Base-by-base conservation (phyloP, 176 grass and related monocot genomes). In the Chloris gayana region DNA sequence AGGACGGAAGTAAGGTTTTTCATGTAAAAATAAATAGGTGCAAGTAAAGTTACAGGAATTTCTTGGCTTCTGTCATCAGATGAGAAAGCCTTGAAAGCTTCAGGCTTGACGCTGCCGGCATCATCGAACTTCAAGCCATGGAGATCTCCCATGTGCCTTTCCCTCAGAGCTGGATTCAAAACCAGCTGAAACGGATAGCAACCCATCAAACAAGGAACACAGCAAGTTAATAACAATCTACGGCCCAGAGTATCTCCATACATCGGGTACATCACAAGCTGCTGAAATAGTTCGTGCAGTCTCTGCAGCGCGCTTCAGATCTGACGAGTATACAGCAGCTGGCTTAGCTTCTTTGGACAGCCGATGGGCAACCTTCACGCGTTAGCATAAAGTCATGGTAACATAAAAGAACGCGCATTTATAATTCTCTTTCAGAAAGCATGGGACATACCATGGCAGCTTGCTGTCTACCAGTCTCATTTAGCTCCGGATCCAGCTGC, bases 141-240 rank as follows among this genome's bases (percentile, higher is more conserved):
- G 47, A 97, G 78, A 84, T 87, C 72, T 39, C 94, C 94, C 33
- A 97, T 85, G 80, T 93, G 78, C 62, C 89, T 91, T n/a, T 97
- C 94, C 53, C 86, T 87, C 38, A 97, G 64, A 39, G 41, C 59
- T 42, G 31, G 56, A 83, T 86, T 79, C 19, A 91, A 22, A 57
- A 91, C 64, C 63, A 93, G 78, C 94, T 93, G 69, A 74, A 69
- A 62, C 59, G 69, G 29, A 37, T 2, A 18, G 27, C 11, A 18
- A 31, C 1, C 15, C 19, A 33, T 53, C 7, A 47, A 35, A 15
- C 6, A 25, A 58, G 25, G 65, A 76, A 24, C 62, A 57, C 25
- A 31, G 14, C 11, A 83, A 6, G 4, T 6, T n/a, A n/a, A n/a
- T n/a, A n/a, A n/a, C n/a, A n/a, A 34, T 14, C 9, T 10, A 57